Evolutionary conservation across 1,284 basidiomycete species (phyloP), one percentile per base, ranked within the genome.

Genomic region (Puccinia coronata): DNA sequence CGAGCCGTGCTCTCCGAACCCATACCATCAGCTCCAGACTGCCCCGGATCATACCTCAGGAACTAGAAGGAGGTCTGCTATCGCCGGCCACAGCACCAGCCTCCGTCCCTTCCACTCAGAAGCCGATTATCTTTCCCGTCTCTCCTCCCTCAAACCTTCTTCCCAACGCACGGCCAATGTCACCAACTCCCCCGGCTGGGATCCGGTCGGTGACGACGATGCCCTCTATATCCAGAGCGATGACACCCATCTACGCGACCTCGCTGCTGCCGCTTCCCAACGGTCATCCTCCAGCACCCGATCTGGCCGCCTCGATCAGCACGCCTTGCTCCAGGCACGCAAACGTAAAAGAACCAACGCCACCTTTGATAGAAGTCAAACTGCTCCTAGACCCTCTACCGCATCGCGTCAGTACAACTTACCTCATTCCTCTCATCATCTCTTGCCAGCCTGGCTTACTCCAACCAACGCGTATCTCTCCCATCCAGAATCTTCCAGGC

Each of bases 201-300:
- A 79, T 59, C 61, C 61, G 20, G 39, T 79, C n/a, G 76, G 76
- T 2, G 76, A 79, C 47, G 76, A 79, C 25, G 76, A 79, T 59
- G 76, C 47, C 18, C 47, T 79, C 14, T 79, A 69, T 28, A 79
- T 79, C 39, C 76, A 79, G 31, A 79, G 65, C 61, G 65, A 79
- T 23, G 76, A 79, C 41, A 36, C 49, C 41, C 76, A 70, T 57
- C 51, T n/a, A 41, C 63, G 41, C 23, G 53, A 53, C 47, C 25
- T 43, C 25, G 43, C 57, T 41, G 41, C 47, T 53, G 43, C 23
- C 41, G n/a, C n/a, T n/a, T 59, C 72, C 55, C 41, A 69, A 23
- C 69, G 25, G n/a, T 69, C 34, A 20, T 31, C 57, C 63, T 39
- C 47, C 74, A 28, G 18, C 59, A 28, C 41, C 31, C 75, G 49